A percentile compares a stretch with the other conserved stretches of the same genome.
phyloP scores from a whole-genome alignment of 2,329 filamentous ascomycete genomes.

The Xylariaceae sp. region DNA sequence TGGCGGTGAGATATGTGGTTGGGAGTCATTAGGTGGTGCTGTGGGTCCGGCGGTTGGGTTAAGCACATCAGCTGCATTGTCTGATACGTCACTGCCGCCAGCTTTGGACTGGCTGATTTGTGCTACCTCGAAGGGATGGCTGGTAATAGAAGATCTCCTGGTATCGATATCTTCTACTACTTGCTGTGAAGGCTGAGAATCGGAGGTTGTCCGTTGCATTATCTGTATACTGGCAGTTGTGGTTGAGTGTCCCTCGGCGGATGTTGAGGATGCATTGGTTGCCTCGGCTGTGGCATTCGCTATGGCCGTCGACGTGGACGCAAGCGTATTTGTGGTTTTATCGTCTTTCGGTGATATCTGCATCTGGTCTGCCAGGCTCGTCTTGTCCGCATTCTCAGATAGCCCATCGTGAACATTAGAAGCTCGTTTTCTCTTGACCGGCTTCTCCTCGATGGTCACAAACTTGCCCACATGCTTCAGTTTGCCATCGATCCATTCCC shows the following conservation, averaged over 20 bases:
- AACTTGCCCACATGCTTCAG: slow-evolving; percentile 66
- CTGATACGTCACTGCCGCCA: no score
- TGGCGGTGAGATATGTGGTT: slow-evolving; percentile 13
- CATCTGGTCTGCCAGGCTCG: slow-evolving; percentile 18
- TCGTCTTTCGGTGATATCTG: slow-evolving; percentile 13
- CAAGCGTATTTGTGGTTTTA: slow-evolving; percentile 2
- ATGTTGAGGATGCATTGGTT: neutral
- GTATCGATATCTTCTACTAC: neutral
- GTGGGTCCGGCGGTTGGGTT: no score
- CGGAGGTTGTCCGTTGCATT: no score
- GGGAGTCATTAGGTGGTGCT: slow-evolving; percentile 3
- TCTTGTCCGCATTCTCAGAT: slow-evolving; percentile 19
- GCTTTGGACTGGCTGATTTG: slow-evolving; percentile 2
- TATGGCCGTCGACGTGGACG: neutral
- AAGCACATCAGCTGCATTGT: no score
- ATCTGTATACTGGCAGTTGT: no score
- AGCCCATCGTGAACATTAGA: slow-evolving; percentile 26
- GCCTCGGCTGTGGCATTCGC: neutral
- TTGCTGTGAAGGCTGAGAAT: neutral
- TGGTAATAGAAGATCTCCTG: slow-evolving; percentile 1
- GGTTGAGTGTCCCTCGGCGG: neutral
- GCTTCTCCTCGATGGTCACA: slow-evolving; percentile 59
- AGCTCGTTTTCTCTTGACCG: slow-evolving; percentile 48
- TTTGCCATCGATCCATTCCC: slow-evolving; percentile 73
- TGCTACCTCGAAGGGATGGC: neutral